A percentile compares a stretch with the other conserved stretches of the same genome.
These are phyloP conservation scores for Spencermartinsiella europaea DNA, from an alignment of 805 yeast species.

Conservation along the genomic window DNA sequence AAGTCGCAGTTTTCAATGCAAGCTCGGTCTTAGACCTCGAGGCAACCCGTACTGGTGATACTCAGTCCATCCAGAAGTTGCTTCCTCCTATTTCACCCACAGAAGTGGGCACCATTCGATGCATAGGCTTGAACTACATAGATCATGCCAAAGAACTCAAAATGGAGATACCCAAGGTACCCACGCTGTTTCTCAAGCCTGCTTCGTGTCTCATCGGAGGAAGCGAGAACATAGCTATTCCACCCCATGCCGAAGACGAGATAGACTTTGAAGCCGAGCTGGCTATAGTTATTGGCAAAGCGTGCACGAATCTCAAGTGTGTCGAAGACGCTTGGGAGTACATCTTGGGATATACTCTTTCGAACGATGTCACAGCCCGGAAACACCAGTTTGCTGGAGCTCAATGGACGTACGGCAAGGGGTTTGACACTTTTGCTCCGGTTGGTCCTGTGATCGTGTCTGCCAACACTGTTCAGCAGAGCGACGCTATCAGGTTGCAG, in stretches of 20 bases:
- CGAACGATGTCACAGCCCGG: slow-evolving; percentile 53
- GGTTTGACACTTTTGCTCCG: slow-evolving; percentile 54
- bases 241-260: slow-evolving; percentile 29
- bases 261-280: slow-evolving; percentile 51
- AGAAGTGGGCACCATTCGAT: slow-evolving; percentile 27
- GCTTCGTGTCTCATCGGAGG: slow-evolving; percentile 42
- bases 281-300: slow-evolving; percentile 49
- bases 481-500: slow-evolving; percentile 31
- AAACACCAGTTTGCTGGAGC: slow-evolving; percentile 48
- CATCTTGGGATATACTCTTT: slow-evolving; percentile 48
- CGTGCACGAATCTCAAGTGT: slow-evolving; percentile 41
- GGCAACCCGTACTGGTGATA: no score
- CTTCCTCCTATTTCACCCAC: slow-evolving; percentile 10
- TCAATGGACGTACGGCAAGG: slow-evolving; percentile 49
- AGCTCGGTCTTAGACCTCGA: no score
- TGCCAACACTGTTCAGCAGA: slow-evolving; percentile 32
- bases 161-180: slow-evolving; percentile 44
- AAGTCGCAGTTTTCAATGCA: no score
- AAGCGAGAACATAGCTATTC: slow-evolving; percentile 37
- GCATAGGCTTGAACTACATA: slow-evolving; percentile 46
- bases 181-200: slow-evolving; percentile 49
- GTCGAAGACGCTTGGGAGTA: slow-evolving; percentile 41
- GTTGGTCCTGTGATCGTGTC: slow-evolving; percentile 50
- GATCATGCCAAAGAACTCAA: slow-evolving; percentile 33
- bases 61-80: no score